Evolutionary conservation across 805 yeast genomes (phyloP), one percentile per base, ranked within the genome.

Genomic region (Metschnikowia rubicola): DNA sequence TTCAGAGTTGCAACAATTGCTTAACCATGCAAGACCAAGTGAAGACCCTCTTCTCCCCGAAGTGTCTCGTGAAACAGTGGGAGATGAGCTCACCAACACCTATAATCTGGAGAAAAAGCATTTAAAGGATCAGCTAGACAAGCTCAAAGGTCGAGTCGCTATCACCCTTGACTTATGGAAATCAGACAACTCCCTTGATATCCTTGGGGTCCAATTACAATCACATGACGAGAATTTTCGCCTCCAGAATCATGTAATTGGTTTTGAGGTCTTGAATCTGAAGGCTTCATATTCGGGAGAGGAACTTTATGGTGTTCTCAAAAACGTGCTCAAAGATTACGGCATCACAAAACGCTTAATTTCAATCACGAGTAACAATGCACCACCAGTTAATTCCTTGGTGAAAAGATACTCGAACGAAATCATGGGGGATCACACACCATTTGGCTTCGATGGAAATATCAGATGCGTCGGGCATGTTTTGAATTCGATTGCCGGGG

Each of bases 401-500:
- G 12, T 34, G 30, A 19, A 30, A 9, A 26, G 21, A 34, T 30
- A 12, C 30, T 19, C 7, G 35, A 13, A 21, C 12, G 39, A 19
- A 28, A 28, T 17, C 10, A 17, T 15, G 40, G 40, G 3, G 3
- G 32, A 9, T 29, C 21, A 12, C 8, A 29, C 17, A 2, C 26
- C 26, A 21, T 21, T 9, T 37, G 28, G 17, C 17, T 37, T 37
- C 11, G 26, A 15, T 26, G 43, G 39, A 28, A 31, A 38, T 29
- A 34, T 38, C 34, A 38, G 47, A 9, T 44, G 47, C 31, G 43
- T 37, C n/a, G 43, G 35, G 30, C 43, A 44, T 15, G n/a, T 29
- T 15, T 10, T 28, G 39, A 38, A 34, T 19, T 35, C 37, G 17
- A 10, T 35, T 4, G n/a, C 35, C 19, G 41, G 34, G n/a, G 28